A percentile compares a stretch with the other conserved stretches of the same genome.
These are phyloP conservation scores for Tylopilus subfusipes DNA, from an alignment of 768 basidiomycete genomes.

Conservation along the genomic window DNA sequence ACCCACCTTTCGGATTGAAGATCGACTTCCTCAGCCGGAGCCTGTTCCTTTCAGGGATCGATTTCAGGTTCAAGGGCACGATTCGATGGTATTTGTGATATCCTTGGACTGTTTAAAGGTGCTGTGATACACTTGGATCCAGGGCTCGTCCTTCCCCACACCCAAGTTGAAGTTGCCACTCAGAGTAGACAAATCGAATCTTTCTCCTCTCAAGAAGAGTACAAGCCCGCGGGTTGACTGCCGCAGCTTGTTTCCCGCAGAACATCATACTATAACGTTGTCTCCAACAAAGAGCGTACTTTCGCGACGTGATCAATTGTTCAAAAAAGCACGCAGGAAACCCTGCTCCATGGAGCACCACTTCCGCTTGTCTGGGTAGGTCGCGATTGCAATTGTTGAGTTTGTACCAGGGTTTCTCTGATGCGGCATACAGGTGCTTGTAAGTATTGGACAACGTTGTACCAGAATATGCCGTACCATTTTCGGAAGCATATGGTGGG, in stretches of 20 bases:
- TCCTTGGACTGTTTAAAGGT: slow-evolving; percentile 4
- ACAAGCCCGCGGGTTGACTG: too few relatives aligned
- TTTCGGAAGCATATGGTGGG: slow-evolving; percentile 25
- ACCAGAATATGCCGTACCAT: slow-evolving; percentile 28
- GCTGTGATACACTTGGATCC: not conserved
- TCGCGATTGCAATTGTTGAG: not conserved
- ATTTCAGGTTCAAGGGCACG: not conserved
- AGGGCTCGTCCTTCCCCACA: slow-evolving; percentile 4
- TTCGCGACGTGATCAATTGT: slow-evolving; percentile 1
- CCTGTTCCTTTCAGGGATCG: not conserved
- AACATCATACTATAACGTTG: not conserved
- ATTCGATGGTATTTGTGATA: not conserved
- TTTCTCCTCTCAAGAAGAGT: slow-evolving; percentile 5
- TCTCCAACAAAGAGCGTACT: not conserved
- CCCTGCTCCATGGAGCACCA: slow-evolving; percentile 21
- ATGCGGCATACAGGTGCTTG: slow-evolving; percentile 19
- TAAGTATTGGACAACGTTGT: slow-evolving; percentile 27
- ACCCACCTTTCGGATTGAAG: not conserved
- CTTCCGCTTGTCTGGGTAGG: slow-evolving; percentile 29
- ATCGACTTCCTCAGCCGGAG: not conserved
- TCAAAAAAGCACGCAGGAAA: slow-evolving; percentile 11
- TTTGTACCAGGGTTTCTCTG: not conserved
- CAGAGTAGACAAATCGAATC: slow-evolving; percentile 9
- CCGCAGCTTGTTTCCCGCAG: not conserved
- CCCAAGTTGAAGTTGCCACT: slow-evolving; percentile 14